phyloP scores from a whole-genome alignment of 1,284 basidiomycete species.

The Microbotryum intermedium region DNA sequence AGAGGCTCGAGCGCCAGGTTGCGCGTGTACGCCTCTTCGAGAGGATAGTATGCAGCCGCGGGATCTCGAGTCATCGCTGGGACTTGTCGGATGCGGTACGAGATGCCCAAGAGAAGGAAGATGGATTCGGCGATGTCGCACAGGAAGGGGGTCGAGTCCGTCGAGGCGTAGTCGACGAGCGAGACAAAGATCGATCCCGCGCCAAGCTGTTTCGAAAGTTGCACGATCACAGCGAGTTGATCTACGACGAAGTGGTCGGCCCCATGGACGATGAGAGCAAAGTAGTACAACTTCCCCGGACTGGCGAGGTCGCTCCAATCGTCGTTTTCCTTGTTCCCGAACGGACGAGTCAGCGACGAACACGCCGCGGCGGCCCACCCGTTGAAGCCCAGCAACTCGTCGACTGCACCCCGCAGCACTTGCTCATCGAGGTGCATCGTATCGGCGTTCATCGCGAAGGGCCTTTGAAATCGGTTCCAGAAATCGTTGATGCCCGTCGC shows the following conservation, averaged over 20 bases:
- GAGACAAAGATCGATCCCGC: slow-evolving; percentile 83
- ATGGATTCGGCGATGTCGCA: slow-evolving; percentile 87
- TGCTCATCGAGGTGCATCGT: slow-evolving; percentile 81
- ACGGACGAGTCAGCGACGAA: slow-evolving; percentile 78
- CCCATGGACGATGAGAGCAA: slow-evolving; percentile 86
- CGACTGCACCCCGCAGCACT: slow-evolving; percentile 72
- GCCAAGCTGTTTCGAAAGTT: slow-evolving; percentile 78
- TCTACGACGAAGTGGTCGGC: slow-evolving; percentile 96
- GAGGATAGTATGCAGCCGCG: slow-evolving; percentile 76
- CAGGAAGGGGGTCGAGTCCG: slow-evolving; percentile 83
- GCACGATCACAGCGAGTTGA: slow-evolving; percentile 89
- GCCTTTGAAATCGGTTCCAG: slow-evolving; percentile 82
- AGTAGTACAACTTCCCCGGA: slow-evolving; percentile 77
- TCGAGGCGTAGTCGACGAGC: slow-evolving; percentile 88
- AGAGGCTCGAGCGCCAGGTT: slow-evolving; percentile 84
- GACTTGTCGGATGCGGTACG: slow-evolving; percentile 78
- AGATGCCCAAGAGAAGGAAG: slow-evolving; percentile 76
- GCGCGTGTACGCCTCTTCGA: slow-evolving; percentile 83
- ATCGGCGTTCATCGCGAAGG: slow-evolving; percentile 55
- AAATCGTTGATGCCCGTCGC: slow-evolving; percentile 69
- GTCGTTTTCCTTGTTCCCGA: slow-evolving; percentile 69
- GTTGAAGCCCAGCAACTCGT: slow-evolving; percentile 80
- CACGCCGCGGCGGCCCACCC: slow-evolving; percentile 99
- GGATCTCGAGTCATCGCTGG: slow-evolving; percentile 81
- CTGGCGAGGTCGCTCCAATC: slow-evolving; percentile 76